Conservation (phyloP, 225 moss, liverwort and hornwort species). For the Ulota crispa region DNA sequence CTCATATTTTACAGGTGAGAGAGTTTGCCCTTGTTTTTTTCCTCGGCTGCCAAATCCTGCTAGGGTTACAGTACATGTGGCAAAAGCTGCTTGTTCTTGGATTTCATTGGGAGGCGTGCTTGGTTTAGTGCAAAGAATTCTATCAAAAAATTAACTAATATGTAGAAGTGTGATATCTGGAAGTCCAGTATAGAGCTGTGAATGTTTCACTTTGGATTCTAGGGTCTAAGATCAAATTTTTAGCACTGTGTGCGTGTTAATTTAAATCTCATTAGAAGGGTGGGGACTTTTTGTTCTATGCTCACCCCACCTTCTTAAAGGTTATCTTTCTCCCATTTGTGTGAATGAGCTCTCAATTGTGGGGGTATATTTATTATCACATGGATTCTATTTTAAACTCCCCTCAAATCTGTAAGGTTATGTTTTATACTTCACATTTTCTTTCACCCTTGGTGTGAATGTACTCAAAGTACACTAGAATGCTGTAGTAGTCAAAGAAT, state of each 20-base stretch:
- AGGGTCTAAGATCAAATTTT: not conserved
- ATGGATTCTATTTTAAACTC: too few species aligned
- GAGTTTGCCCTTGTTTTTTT: not conserved
- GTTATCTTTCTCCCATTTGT: too few species aligned
- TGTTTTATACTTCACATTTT: not conserved
- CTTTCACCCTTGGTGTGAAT: too few species aligned
- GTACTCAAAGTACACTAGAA: not conserved
- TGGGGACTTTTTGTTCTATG: too few species aligned
- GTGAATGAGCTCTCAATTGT: too few species aligned
- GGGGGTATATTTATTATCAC: too few species aligned
- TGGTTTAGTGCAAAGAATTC: not conserved
- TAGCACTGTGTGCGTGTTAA: not conserved
- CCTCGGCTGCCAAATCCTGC: not conserved
- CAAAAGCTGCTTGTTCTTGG: not conserved
- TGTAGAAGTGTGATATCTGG: not conserved
- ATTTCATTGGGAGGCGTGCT: not conserved
- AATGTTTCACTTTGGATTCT: not conserved
- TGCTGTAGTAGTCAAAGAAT: not conserved
- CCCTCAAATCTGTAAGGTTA: too few species aligned
- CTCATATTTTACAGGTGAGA: slow-evolving; percentile 49
- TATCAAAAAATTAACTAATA: not conserved
- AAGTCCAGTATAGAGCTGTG: not conserved
- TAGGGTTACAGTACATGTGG: not conserved
- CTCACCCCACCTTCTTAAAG: too few species aligned
- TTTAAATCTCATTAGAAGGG: too few species aligned